Evolutionary conservation across 2,329 filamentous ascomycete genomes (phyloP).

Genomic region (Pseudogymnoascus sp.): DNA sequence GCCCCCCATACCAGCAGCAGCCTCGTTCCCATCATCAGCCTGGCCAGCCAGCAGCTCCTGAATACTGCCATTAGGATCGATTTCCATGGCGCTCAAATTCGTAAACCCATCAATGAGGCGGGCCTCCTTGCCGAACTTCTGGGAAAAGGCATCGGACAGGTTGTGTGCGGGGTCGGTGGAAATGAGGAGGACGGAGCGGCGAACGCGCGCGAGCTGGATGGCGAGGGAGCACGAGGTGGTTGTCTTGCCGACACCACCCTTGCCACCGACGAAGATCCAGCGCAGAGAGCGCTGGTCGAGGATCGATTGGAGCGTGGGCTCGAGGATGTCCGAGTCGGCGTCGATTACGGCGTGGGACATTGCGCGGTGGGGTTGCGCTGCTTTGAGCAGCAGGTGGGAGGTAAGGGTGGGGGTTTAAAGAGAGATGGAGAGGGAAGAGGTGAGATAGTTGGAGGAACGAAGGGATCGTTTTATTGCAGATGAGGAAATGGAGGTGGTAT

Average conservation of each 20-base stretch:
- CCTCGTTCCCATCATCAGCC: slow-evolving; percentile 64
- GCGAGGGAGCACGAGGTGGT: slow-evolving; percentile 98
- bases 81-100: slow-evolving; percentile 97
- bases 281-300: slow-evolving; percentile 90
- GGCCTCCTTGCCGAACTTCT: slow-evolving; percentile 99
- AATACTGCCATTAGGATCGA: slow-evolving; percentile 95
- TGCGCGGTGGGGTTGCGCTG: neutral
- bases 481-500: neutral
- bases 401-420: neutral
- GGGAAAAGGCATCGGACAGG: slow-evolving; percentile 91
- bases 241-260: slow-evolving; percentile 97
- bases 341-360: slow-evolving; percentile 40
- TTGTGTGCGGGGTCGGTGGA: slow-evolving; percentile 98
- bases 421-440: neutral
- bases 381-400: neutral
- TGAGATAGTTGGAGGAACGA: neutral
- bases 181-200: slow-evolving; percentile 93
- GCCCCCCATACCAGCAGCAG: slow-evolving; percentile 68
- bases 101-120: slow-evolving; percentile 84
- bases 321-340: slow-evolving; percentile 68
- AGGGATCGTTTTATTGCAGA: neutral
- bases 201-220: slow-evolving; percentile 91
- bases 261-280: slow-evolving; percentile 98
- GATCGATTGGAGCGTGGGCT: slow-evolving; percentile 88
- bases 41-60: slow-evolving; percentile 80